Evolutionary conservation across 441 rosid species (phyloP).

Genomic region (Gossypium trilobum): DNA sequence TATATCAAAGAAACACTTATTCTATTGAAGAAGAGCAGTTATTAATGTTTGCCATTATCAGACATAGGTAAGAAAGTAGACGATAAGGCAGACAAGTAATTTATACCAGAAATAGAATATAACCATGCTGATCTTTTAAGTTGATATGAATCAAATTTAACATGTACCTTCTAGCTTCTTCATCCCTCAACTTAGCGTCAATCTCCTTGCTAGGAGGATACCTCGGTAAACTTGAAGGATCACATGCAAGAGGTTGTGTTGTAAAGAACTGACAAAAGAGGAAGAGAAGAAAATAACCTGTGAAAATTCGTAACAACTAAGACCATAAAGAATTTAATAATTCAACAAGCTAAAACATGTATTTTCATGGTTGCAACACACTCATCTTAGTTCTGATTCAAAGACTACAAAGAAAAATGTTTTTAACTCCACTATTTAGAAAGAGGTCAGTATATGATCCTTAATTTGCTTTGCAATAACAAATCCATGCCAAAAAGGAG

Average conservation of each 20-base stretch:
- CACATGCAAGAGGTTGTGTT: slow-evolving; percentile 63
- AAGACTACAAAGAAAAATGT: neutral
- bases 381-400: neutral
- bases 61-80: neutral
- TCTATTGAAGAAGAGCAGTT: neutral
- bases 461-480: neutral
- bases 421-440: neutral
- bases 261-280: slow-evolving; percentile 43
- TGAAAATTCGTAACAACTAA: neutral
- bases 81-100: neutral
- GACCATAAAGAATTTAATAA: neutral
- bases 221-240: slow-evolving; percentile 68
- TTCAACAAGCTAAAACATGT: neutral
- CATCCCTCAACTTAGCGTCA: slow-evolving; percentile 65
- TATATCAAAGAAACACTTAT: too few relatives aligned
- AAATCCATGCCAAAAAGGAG: neutral
- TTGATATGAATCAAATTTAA: slow-evolving; percentile 1
- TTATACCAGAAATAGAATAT: slow-evolving; percentile 1
- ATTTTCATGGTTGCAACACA: neutral
- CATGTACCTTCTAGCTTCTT: slow-evolving; percentile 48
- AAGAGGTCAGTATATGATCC: neutral
- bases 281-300: neutral
- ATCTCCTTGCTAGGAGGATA: slow-evolving; percentile 95
- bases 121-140: neutral
- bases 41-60: neutral